Conservation (phyloP, 2,329 filamentous ascomycete genomes). For the Neonectria ditissima region DNA sequence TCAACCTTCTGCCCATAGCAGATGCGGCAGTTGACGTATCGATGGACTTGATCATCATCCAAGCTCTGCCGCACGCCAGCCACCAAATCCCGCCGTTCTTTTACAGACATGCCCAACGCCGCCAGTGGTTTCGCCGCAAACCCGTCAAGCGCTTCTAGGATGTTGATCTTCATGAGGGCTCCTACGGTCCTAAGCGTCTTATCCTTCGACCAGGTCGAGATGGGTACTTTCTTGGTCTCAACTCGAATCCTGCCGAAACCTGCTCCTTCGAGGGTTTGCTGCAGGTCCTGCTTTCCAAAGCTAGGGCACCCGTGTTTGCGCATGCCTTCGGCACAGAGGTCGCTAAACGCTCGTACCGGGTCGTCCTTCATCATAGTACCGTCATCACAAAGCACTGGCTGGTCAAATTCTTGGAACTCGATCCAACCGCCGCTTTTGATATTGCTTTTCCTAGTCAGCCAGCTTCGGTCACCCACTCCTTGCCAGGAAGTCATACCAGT, state of each 20-base stretch:
- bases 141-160: constrained; percentile 56
- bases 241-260: constrained; percentile 60
- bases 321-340: constrained; percentile 48
- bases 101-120: constrained; percentile 50
- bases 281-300: constrained; percentile 51
- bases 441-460: constrained; percentile 47
- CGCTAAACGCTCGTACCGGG: constrained; percentile 50
- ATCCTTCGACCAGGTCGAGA: constrained; percentile 59
- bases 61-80: constrained; percentile 49
- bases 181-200: constrained; percentile 56
- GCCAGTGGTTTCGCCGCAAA: constrained; percentile 56
- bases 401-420: constrained; percentile 62
- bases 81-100: constrained; percentile 51
- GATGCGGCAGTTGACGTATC: constrained; percentile 58
- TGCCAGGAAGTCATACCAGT: constrained; percentile 42
- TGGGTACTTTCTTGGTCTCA: constrained; percentile 58
- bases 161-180: constrained; percentile 57
- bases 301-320: constrained; percentile 54
- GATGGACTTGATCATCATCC: constrained; percentile 52
- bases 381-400: constrained; percentile 57
- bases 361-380: constrained; percentile 57
- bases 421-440: constrained; percentile 63
- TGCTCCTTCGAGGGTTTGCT: constrained; percentile 50
- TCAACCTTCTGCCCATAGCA: constrained; percentile 57
- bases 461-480: background rate